Conservation (phyloP, 768 basidiomycete genomes). For the Xerocomus brunneocitrinus region DNA sequence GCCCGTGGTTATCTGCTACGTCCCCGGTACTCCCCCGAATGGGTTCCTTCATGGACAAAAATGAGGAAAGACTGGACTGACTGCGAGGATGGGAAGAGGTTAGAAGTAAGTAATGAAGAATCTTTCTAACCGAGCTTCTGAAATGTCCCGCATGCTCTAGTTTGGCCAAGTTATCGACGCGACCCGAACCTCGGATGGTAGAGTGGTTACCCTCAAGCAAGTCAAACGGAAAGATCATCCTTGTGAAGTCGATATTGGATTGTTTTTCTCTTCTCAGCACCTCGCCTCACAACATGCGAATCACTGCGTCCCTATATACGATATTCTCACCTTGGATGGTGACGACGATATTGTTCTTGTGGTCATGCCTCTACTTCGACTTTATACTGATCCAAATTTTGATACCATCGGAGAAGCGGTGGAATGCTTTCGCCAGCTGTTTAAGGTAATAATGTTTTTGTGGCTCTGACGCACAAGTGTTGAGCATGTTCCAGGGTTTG, state of each 20-base stretch:
- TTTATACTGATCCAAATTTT: constrained; percentile 21
- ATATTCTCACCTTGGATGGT: constrained; percentile 7
- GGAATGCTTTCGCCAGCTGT: constrained; percentile 29
- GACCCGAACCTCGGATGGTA: constrained; percentile 25
- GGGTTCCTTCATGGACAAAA: constrained; percentile 32
- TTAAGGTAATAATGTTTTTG: constrained; percentile 20
- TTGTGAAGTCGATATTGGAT: constrained; percentile 21
- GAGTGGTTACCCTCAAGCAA: constrained; percentile 27
- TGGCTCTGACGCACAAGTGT: too few species aligned
- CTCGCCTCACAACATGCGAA: constrained; percentile 13
- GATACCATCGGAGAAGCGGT: constrained; percentile 30
- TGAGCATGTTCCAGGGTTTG: constrained; percentile 14
- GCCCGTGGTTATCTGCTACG: constrained; percentile 32
- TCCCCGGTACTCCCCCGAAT: constrained; percentile 28
- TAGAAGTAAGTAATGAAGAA: constrained; percentile 9
- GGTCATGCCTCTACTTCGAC: constrained; percentile 34
- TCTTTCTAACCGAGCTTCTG: too few species aligned
- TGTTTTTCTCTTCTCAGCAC: constrained; percentile 19
- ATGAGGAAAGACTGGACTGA: not conserved
- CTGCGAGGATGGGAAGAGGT: constrained; percentile 15
- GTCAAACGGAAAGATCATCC: constrained; percentile 9
- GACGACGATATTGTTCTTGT: constrained; percentile 11
- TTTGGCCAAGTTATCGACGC: constrained; percentile 22
- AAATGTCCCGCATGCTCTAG: not conserved
- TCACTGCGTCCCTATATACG: constrained; percentile 24